Base-by-base conservation (phyloP, 1,284 basidiomycete genomes). In the Blastosporella zonata region DNA sequence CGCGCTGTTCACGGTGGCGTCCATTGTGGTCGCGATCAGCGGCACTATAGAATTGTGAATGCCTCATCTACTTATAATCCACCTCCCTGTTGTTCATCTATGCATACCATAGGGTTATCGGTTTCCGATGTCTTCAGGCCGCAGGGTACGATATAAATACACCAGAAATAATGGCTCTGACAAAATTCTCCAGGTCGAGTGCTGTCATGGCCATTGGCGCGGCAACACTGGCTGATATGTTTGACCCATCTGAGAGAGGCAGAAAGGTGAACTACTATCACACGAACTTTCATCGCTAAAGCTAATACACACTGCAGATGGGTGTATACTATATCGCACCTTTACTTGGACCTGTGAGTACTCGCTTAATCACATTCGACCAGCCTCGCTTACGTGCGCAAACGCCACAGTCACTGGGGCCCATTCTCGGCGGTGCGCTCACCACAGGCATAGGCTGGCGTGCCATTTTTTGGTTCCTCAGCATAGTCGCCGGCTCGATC, bases 161-260 rank as follows among this genome's bases (percentile, higher is more conserved):
- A 31, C 29, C 28, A 17, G 36, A 23, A 36, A 15, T 29, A 13
- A 29, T 27, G 3, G 15, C 13, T 33, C 36, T 59, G 12, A 54
- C 42, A 12, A 17, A 20, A 28, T 20, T 42, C 43, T 55, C 40
- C 43, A 90, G 88, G 20, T 85, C 85, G 2, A 84, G 85, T 43
- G 86, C 89, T 1, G 86, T 90, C 5, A 77, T 91, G 18, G 68
- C 86, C 0, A 81, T 92, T 40, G 92, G 90, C 9, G 89, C 90
- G 0, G 90, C 87, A 6, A 87, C 87, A 7, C 69, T 95, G 4
- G 86, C 86, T 1, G 90, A 93, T 62, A 87, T 93, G 31, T 93
- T 83, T 59, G 89, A 93, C 41, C 77, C 84, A 0, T 73, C 80
- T 37, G 87, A 93, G 62, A 75, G 92, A 39, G 92, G 92, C 1